Evolutionary conservation across 345 rosid genomes (phyloP).

Genomic region (Litchi chinensis): DNA sequence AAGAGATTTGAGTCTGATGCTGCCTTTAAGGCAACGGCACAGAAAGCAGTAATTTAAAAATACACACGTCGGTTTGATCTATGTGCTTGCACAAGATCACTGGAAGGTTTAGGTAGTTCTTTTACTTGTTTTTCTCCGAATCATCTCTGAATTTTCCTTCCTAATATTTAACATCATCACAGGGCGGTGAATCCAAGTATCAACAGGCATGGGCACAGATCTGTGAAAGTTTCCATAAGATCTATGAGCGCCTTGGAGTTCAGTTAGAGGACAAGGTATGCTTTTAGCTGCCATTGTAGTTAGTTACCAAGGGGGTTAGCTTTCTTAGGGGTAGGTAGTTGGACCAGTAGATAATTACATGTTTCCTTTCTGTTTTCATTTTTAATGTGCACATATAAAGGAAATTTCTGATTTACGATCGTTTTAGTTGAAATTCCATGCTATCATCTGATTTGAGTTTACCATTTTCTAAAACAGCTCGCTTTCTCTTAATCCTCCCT

Average conservation of each 20-base stretch:
- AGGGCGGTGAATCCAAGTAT: slow-evolving; percentile 86
- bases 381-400: neutral
- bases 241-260: slow-evolving; percentile 76
- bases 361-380: neutral
- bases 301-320: neutral
- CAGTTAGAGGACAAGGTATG: slow-evolving; percentile 84
- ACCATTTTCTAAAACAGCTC: neutral
- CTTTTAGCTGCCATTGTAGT: neutral
- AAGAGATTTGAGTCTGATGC: slow-evolving; percentile 68
- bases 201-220: slow-evolving; percentile 83
- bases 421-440: neutral
- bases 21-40: slow-evolving; percentile 85
- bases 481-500: neutral
- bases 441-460: neutral
- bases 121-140: neutral
- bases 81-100: neutral
- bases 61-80: neutral
- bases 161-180: slow-evolving; percentile 7
- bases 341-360: neutral
- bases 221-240: slow-evolving; percentile 73
- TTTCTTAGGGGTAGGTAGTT: neutral
- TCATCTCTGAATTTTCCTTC: slow-evolving; percentile 10
- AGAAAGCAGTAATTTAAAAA: too few species aligned
- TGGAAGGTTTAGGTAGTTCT: neutral
- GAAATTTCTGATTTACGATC: neutral